These are phyloP conservation scores for Sarocladium kiliense DNA, from an alignment of 2,329 filamentous ascomycete genomes.

Conservation along the genomic window DNA sequence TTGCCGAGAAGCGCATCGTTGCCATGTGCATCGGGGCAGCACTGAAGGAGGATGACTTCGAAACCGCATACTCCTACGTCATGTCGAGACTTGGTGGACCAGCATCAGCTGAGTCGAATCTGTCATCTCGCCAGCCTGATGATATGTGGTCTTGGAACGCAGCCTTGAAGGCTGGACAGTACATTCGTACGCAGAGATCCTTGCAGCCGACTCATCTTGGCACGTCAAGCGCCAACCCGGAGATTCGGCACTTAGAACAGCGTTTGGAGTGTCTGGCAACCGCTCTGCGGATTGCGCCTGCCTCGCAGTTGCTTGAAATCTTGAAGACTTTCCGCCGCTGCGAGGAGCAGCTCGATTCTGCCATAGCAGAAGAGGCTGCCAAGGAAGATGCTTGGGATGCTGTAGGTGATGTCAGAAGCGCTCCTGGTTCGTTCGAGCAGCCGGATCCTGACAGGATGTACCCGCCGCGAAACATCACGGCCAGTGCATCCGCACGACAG, in stretches of 20 bases:
- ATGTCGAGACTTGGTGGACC: conserved; percentile 56
- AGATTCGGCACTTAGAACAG: conserved; percentile 71
- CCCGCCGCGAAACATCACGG: conserved; percentile 26
- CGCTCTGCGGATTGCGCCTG: conserved; percentile 68
- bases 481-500: conserved; percentile 28
- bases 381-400: conserved; percentile 68
- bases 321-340: conserved; percentile 70
- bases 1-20: conserved; percentile 62
- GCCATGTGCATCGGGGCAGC: conserved; percentile 79
- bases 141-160: conserved; percentile 76
- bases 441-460: conserved; percentile 20
- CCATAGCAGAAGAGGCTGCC: conserved; percentile 61
- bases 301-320: conserved; percentile 66
- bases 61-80: conserved; percentile 81
- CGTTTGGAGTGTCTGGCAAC: conserved; percentile 75
- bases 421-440: conserved; percentile 50
- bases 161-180: conserved; percentile 72
- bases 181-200: conserved; percentile 52
- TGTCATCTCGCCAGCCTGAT: conserved; percentile 17
- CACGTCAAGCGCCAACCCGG: conserved; percentile 52
- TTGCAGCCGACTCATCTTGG: conserved; percentile 54
- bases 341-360: conserved; percentile 68
- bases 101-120: not conserved
- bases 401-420: conserved; percentile 51
- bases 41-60: conserved; percentile 72